Conservation (phyloP, 345 rosid genomes). For the Clarkia xantiana region DNA sequence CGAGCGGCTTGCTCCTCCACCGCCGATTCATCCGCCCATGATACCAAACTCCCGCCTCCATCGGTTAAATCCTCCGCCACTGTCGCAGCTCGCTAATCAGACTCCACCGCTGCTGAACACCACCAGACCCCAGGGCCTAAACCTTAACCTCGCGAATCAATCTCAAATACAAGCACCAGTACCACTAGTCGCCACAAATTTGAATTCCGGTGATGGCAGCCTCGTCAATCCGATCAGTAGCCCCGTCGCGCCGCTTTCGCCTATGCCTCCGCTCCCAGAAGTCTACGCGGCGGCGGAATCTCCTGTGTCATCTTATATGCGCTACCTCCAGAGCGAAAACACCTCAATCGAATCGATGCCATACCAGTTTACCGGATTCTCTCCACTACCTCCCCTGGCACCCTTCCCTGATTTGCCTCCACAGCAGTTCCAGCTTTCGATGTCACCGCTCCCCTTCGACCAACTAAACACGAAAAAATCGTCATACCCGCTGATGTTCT, state of each 20-base stretch:
- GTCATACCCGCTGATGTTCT: slow-evolving; percentile 48
- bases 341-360: slow-evolving; percentile 29
- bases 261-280: slow-evolving; percentile 18
- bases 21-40: neutral
- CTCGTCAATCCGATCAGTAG: slow-evolving; percentile 4
- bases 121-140: too few species aligned
- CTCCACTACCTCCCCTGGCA: too few species aligned
- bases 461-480: slow-evolving; percentile 74
- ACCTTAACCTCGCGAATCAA: too few species aligned
- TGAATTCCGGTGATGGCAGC: slow-evolving; percentile 2
- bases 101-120: neutral
- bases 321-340: slow-evolving; percentile 45
- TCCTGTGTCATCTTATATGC: slow-evolving; percentile 38
- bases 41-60: slow-evolving; percentile 3
- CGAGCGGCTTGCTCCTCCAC: neutral
- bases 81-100: slow-evolving; percentile 1
- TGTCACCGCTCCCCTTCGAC: slow-evolving; percentile 47
- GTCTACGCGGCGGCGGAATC: slow-evolving; percentile 27
- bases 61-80: slow-evolving; percentile 2
- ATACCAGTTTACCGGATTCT: slow-evolving; percentile 47
- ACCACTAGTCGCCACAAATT: too few species aligned
- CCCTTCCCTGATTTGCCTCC: slow-evolving; percentile 16
- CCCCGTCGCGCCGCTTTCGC: slow-evolving; percentile 15
- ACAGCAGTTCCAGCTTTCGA: slow-evolving; percentile 27
- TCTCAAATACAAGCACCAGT: too few species aligned